Percentiles rank a stretch among this genome's conserved stretches.
Evolutionary conservation across 192 early-diverging fungal genomes (phyloP).

Genomic region (Rhizoclosmatium globosum): DNA sequence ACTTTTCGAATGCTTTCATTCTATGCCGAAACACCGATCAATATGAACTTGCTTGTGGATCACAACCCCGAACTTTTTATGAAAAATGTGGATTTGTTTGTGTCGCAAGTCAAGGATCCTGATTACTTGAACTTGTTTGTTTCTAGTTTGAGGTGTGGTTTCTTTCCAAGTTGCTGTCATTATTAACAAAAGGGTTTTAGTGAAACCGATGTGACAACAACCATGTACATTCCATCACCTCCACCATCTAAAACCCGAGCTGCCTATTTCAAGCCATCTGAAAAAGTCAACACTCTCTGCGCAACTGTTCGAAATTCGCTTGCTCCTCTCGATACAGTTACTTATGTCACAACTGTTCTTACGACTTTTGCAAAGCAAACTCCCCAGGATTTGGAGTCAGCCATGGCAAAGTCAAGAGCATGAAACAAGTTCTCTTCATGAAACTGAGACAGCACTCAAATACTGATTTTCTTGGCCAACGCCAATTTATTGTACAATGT

Average conservation of each 20-base stretch:
- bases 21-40: slow-evolving; percentile 92
- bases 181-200: neutral
- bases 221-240: slow-evolving; percentile 71
- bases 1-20: slow-evolving; percentile 71
- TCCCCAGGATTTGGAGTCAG: slow-evolving; percentile 84
- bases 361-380: slow-evolving; percentile 83
- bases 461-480: slow-evolving; percentile 93
- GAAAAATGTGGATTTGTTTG: slow-evolving; percentile 73
- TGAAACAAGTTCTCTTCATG: slow-evolving; percentile 65
- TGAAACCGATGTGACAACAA: slow-evolving; percentile 73
- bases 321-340: slow-evolving; percentile 46
- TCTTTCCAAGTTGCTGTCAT: neutral
- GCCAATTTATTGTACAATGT: slow-evolving; percentile 89
- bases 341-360: slow-evolving; percentile 82
- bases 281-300: slow-evolving; percentile 83
- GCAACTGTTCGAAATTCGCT: slow-evolving; percentile 71
- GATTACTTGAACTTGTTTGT: slow-evolving; percentile 94
- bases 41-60: slow-evolving; percentile 92
- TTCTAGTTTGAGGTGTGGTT: slow-evolving; percentile 64
- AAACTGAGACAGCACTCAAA: slow-evolving; percentile 86
- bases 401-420: slow-evolving; percentile 73
- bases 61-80: slow-evolving; percentile 75
- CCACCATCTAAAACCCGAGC: neutral
- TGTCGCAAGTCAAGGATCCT: slow-evolving; percentile 76
- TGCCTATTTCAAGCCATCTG: neutral